Conservation (phyloP, 2,329 filamentous ascomycete species). For the Fusarium piperis region DNA sequence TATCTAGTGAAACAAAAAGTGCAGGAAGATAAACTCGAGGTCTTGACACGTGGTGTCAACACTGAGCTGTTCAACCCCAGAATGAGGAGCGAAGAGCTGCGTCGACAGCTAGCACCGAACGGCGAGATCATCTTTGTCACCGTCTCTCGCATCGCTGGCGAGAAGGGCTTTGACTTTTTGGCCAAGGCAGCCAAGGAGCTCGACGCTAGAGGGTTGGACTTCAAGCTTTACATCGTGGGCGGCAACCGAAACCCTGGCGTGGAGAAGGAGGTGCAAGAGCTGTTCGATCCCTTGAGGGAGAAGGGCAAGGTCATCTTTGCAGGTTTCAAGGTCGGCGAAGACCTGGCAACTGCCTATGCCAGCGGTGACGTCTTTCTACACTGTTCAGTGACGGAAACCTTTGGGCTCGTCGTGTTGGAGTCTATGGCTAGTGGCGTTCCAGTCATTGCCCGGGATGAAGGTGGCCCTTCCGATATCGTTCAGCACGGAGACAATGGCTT, state of each 20-base stretch:
- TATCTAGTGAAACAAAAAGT: constrained; percentile 70
- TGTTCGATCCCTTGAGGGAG: constrained; percentile 62
- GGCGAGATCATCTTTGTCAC: constrained; percentile 73
- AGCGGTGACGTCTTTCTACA: constrained; percentile 76
- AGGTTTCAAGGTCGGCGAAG: constrained; percentile 69
- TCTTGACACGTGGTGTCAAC: constrained; percentile 72
- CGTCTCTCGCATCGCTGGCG: constrained; percentile 73
- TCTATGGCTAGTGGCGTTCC: constrained; percentile 77
- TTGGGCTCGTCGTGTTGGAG: constrained; percentile 76
- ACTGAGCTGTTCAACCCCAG: constrained; percentile 68
- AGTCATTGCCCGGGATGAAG: constrained; percentile 74
- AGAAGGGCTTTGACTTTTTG: constrained; percentile 77
- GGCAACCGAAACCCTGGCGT: constrained; percentile 73
- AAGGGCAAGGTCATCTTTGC: constrained; percentile 71
- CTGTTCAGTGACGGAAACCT: constrained; percentile 77
- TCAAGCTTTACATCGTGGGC: constrained; percentile 74
- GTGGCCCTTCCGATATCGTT: constrained; percentile 75
- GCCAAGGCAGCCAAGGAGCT: constrained; percentile 64
- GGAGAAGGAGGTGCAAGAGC: constrained; percentile 67
- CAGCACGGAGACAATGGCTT: constrained; percentile 68
- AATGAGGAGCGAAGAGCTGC: constrained; percentile 61
- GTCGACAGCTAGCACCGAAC: constrained; percentile 65
- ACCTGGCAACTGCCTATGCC: constrained; percentile 73
- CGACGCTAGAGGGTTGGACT: constrained; percentile 64
- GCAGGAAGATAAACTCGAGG: constrained; percentile 64